Evolutionary conservation across 352 stramenopile species (phyloP).

Genomic region (Aphanomyces stellatus): DNA sequence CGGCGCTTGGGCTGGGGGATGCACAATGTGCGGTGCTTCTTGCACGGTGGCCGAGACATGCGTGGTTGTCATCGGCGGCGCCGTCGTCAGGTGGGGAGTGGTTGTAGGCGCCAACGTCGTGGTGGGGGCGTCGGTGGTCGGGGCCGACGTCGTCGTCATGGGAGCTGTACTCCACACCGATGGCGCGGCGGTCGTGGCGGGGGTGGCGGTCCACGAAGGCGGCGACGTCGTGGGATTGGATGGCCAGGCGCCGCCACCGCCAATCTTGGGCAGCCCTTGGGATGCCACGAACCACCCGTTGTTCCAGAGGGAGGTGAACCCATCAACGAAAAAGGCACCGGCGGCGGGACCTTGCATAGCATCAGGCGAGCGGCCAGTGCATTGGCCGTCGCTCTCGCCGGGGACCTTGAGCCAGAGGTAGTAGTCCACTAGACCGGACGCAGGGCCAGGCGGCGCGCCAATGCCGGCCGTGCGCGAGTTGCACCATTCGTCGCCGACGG

Average conservation of each 20-base stretch:
- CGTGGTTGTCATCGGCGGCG: neutral
- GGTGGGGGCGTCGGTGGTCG: neutral
- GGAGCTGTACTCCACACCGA: neutral
- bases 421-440: constrained; percentile 53
- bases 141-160: neutral
- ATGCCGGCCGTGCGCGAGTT: constrained; percentile 48
- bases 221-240: neutral
- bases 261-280: constrained; percentile 16
- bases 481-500: constrained; percentile 46
- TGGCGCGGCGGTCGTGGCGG: neutral
- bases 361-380: constrained; percentile 36
- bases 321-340: constrained; percentile 43
- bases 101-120: neutral
- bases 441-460: constrained; percentile 33
- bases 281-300: constrained; percentile 50
- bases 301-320: constrained; percentile 49
- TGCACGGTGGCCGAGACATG: neutral
- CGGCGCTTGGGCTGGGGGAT: neutral
- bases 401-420: constrained; percentile 57
- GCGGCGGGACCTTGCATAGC: constrained; percentile 37
- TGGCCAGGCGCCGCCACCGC: neutral
- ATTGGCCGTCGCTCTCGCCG: constrained; percentile 56
- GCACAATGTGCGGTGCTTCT: neutral
- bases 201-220: neutral
- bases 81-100: neutral